A percentile compares a stretch with the other conserved stretches of the same genome.
Evolutionary conservation across 352 stramenopile species (phyloP).

Genomic region (Halophytophthora batemanensis): DNA sequence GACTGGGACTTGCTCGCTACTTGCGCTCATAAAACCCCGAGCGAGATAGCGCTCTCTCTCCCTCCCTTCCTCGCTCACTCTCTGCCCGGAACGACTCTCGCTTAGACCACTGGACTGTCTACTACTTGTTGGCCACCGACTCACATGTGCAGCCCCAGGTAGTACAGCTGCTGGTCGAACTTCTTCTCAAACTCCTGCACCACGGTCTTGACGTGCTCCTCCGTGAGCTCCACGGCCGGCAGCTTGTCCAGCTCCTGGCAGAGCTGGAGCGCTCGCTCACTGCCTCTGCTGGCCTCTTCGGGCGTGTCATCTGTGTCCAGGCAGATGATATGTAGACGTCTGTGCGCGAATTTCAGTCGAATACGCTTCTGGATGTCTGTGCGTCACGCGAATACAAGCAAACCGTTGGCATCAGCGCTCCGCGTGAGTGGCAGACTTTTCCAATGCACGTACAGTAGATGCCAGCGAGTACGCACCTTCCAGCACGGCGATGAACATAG

Average conservation of each 20-base stretch:
- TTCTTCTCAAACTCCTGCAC: conserved; percentile 48
- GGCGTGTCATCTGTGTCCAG: conserved; percentile 76
- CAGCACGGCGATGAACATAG: conserved; percentile 72
- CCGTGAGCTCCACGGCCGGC: conserved; percentile 27
- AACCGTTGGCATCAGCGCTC: no score
- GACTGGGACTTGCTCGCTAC: no score
- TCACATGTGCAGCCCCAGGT: conserved; percentile 49
- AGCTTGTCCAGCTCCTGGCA: conserved; percentile 41
- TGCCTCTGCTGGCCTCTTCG: conserved; percentile 49
- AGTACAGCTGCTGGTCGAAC: conserved; percentile 35
- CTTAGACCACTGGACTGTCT: background rate
- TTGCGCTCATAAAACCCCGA: no score
- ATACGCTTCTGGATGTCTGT: conserved; percentile 53
- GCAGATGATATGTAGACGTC: conserved; percentile 75
- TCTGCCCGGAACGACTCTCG: no score
- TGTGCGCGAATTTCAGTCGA: conserved; percentile 40
- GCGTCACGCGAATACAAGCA: no score
- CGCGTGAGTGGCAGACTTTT: background rate
- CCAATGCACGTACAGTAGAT: conserved; percentile 2
- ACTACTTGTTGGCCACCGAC: background rate
- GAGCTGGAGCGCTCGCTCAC: conserved; percentile 47
- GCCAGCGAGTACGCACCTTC: conserved; percentile 38
- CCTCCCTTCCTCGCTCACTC: no score
- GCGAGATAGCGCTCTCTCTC: no score
- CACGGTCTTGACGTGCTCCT: conserved; percentile 36